Conservation (phyloP, 2,329 filamentous ascomycete species). For the Magnaporthiopsis rhizophila region DNA sequence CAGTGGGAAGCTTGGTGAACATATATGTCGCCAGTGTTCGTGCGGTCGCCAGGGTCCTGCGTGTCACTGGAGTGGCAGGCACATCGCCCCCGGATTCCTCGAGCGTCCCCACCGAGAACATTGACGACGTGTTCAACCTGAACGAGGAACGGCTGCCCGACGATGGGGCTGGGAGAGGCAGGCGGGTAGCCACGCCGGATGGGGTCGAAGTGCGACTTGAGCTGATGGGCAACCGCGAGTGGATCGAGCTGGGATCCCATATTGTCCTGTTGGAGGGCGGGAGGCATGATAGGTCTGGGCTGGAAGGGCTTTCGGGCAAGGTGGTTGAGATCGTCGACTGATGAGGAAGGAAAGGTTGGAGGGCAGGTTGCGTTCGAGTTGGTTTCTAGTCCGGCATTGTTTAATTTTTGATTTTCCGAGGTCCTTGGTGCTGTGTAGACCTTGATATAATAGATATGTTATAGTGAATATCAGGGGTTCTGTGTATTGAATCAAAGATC, state of each 20-base stretch:
- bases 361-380: neutral
- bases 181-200: slow-evolving; percentile 13
- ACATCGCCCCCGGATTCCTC: slow-evolving; percentile 10
- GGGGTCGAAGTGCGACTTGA: slow-evolving; percentile 56
- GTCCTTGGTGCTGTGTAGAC: neutral
- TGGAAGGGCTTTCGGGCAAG: slow-evolving; percentile 66
- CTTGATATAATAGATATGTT: neutral
- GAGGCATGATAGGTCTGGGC: slow-evolving; percentile 54
- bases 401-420: neutral
- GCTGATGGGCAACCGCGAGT: slow-evolving; percentile 62
- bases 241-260: slow-evolving; percentile 62
- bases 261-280: slow-evolving; percentile 67
- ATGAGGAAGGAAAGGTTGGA: neutral
- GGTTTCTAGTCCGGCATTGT: neutral
- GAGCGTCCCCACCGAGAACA: slow-evolving; percentile 28
- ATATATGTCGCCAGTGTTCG: slow-evolving; percentile 84
- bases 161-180: slow-evolving; percentile 20
- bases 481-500: neutral
- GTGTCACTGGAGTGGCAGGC: slow-evolving; percentile 30
- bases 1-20: slow-evolving; percentile 63
- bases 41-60: slow-evolving; percentile 66
- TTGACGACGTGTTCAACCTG: slow-evolving; percentile 51
- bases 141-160: slow-evolving; percentile 34
- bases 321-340: slow-evolving; percentile 55
- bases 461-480: neutral